These are phyloP conservation scores for Microascus cirrosus DNA, from an alignment of 2,329 filamentous ascomycete genomes.

Conservation along the genomic window DNA sequence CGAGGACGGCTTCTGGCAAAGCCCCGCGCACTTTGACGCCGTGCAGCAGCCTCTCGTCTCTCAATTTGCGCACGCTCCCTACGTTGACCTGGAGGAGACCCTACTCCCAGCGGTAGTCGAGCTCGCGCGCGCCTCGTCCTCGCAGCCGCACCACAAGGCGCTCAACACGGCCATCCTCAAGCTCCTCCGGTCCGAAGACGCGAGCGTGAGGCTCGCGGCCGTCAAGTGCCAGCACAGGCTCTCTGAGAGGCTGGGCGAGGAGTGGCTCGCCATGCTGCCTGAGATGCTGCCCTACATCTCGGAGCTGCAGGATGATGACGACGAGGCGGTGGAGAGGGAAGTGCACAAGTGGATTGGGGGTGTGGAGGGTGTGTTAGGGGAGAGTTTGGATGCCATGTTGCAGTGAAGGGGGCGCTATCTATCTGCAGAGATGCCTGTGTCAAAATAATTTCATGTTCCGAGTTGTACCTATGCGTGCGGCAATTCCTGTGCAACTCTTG, in stretches of 20 bases:
- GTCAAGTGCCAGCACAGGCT: slow-evolving; percentile 73
- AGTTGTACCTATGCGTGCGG: too few relatives aligned
- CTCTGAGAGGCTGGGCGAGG: slow-evolving; percentile 74
- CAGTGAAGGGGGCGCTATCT: slow-evolving; percentile 41
- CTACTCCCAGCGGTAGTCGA: slow-evolving; percentile 69
- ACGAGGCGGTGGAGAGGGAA: slow-evolving; percentile 84
- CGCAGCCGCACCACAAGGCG: slow-evolving; percentile 81
- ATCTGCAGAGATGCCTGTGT: background rate
- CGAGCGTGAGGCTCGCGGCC: slow-evolving; percentile 66
- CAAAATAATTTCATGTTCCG: too few relatives aligned
- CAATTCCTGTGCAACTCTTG: too few relatives aligned
- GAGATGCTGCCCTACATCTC: slow-evolving; percentile 97
- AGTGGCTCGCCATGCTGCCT: slow-evolving; percentile 82
- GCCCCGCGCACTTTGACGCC: slow-evolving; percentile 70
- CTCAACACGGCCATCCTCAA: slow-evolving; percentile 71
- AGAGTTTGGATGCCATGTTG: slow-evolving; percentile 86
- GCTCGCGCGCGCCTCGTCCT: slow-evolving; percentile 69
- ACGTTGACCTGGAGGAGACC: slow-evolving; percentile 31
- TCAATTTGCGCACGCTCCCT: slow-evolving; percentile 45
- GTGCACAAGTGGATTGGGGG: slow-evolving; percentile 81
- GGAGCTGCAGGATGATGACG: slow-evolving; percentile 91
- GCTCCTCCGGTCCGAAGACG: slow-evolving; percentile 62
- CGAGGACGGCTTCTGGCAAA: slow-evolving; percentile 93
- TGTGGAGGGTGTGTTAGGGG: slow-evolving; percentile 82
- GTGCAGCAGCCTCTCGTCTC: slow-evolving; percentile 59